phyloP scores from a whole-genome alignment of 441 rosid genomes.

The Populus hybrid region DNA sequence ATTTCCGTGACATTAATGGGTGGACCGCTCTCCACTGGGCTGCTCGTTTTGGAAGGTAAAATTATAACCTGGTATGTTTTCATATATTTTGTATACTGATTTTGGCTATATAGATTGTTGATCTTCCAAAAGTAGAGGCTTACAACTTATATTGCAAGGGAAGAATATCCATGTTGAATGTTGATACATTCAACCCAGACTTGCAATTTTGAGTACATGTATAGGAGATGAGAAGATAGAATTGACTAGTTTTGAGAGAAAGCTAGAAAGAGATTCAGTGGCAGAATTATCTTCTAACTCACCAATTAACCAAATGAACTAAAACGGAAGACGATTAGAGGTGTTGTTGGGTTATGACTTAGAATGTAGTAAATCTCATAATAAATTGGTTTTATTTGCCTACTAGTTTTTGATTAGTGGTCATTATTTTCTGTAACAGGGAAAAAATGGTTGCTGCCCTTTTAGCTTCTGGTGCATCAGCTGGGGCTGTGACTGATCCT shows the following conservation, averaged over 20 bases:
- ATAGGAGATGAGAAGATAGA: not conserved
- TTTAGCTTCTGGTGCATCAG: conserved; percentile 83
- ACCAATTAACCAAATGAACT: not conserved
- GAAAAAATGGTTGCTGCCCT: conserved; percentile 95
- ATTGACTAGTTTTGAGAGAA: not conserved
- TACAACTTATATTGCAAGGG: not conserved
- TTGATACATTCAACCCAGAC: not conserved
- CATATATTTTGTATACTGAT: not conserved
- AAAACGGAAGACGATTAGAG: not conserved
- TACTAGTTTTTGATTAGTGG: conserved; percentile 7
- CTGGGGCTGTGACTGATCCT: too few relatives aligned
- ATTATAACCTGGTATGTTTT: not conserved
- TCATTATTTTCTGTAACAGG: conserved; percentile 36
- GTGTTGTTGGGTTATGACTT: not conserved
- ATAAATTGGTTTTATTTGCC: conserved; percentile 4
- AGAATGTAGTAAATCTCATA: not conserved
- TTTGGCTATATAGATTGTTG: not conserved
- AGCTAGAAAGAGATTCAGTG: not conserved
- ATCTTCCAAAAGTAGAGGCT: not conserved
- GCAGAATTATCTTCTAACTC: not conserved
- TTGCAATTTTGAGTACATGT: not conserved
- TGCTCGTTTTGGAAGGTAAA: conserved; percentile 85
- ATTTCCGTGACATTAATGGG: conserved; percentile 87
- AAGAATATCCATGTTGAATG: not conserved
- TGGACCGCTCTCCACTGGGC: conserved; percentile 99